These are phyloP conservation scores for Chimonanthus salicifolius DNA, from an alignment of 164 flowering plant species.

Conservation along the genomic window DNA sequence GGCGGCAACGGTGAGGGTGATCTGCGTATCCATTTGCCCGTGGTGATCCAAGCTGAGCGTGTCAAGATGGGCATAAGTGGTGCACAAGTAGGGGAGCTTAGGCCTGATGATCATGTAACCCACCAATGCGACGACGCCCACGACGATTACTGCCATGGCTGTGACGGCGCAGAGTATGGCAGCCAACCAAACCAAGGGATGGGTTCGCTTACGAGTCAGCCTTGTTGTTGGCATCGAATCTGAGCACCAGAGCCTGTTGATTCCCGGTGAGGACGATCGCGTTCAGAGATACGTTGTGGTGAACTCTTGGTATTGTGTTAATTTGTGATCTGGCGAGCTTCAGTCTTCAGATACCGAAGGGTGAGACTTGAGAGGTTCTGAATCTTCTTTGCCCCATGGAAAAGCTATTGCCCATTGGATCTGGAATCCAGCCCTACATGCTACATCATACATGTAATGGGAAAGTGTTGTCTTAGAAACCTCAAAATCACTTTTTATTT, in stretches of 20 bases:
- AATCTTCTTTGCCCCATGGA: constrained; percentile 62
- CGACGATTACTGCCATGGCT: constrained; percentile 46
- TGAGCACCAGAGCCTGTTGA: constrained; percentile 10
- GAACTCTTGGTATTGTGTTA: not conserved
- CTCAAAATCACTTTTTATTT: too few relatives aligned
- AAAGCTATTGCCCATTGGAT: constrained; percentile 25
- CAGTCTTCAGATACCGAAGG: constrained; percentile 9
- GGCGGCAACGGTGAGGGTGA: constrained; percentile 40
- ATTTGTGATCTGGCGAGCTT: constrained; percentile 7
- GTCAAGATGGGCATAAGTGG: constrained; percentile 48
- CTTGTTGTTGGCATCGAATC: constrained; percentile 23
- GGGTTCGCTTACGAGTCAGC: constrained; percentile 2
- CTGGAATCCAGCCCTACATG: too few relatives aligned
- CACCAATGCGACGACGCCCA: constrained; percentile 50
- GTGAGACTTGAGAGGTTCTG: constrained; percentile 53
- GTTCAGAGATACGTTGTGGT: constrained; percentile 12
- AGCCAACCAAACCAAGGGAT: constrained; percentile 55
- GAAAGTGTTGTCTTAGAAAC: too few relatives aligned
- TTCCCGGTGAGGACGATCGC: constrained; percentile 12
- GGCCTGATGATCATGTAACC: constrained; percentile 66
- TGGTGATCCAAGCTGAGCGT: constrained; percentile 25
- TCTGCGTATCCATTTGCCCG: constrained; percentile 35
- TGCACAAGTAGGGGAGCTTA: constrained; percentile 44
- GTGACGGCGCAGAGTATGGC: constrained; percentile 60
- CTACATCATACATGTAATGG: too few relatives aligned